Evolutionary conservation across 2,329 filamentous ascomycete species (phyloP), one percentile per base, ranked within the genome.

Genomic region (Colletotrichum sp.): DNA sequence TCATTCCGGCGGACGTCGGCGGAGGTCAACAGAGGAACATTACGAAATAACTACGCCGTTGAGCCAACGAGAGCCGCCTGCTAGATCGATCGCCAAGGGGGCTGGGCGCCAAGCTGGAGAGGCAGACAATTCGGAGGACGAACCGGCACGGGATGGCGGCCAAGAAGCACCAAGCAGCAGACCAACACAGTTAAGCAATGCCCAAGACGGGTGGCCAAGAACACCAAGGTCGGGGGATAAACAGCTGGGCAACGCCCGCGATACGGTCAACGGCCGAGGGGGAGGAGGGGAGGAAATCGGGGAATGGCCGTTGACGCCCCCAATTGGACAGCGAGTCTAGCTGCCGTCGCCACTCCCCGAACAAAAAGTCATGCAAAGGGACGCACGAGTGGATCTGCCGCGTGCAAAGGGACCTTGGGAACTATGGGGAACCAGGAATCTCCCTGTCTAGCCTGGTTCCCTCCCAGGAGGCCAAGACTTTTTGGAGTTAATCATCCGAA

Each of bases 371-470:
- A 63, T 68, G 64, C 70, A 72, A 24, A 48, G 34, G 39, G 55
- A 16, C 57, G 21, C 48, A 8, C 16, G 5, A 52, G 73, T 75
- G 73, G 73, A 68, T 75, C 71, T 52, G 16, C 32, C 59, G 70
- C 65, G 59, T 69, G 70, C 74, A 76, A 76, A 76, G 74, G 74
- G 70, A 57, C 74, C 70, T 76, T 74, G 59, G 63, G 34, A 36
- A 18, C 26, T 30, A 28, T 52, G 60, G 73, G 34, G 59, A 57
- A 13, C 32, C 59, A 52, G 73, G 43, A 36, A 43, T 16, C 39
- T 28, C 70, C 73, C 70, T 74, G 74, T 59, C 70, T 76, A 74
- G 70, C 26, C 16, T 26, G 24, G 43, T 68, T 55, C 63, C 57
- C 43, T 52, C 43, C 68, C 34, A 34, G 9, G 70, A 60, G 43